Conservation (phyloP, 441 rosid species). For the Capsella rubella region DNA sequence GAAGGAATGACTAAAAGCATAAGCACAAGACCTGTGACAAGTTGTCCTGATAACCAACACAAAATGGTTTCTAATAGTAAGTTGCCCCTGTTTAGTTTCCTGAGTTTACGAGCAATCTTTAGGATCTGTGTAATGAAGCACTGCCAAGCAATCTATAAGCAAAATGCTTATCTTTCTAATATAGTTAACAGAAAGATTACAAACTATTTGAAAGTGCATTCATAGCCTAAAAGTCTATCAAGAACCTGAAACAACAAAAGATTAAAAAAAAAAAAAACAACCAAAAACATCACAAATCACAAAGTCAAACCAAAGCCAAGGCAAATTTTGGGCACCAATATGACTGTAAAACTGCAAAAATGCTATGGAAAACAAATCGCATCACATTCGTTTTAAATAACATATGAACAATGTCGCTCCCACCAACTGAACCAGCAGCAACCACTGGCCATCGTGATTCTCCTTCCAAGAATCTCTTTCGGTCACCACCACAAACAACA, state of each 20-base stretch:
- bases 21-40: slow-evolving; percentile 5
- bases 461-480: slow-evolving; percentile 27
- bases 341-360: not conserved
- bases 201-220: not conserved
- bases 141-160: not conserved
- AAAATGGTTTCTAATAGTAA: not conserved
- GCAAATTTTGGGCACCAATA: slow-evolving; percentile 23
- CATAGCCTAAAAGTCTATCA: not conserved
- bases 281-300: slow-evolving; percentile 26
- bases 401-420: slow-evolving; percentile 55
- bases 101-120: not conserved
- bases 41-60: slow-evolving; percentile 15
- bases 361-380: slow-evolving; percentile 28
- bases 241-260: not conserved
- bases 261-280: not conserved
- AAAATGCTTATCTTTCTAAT: slow-evolving; percentile 3
- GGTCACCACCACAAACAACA: not conserved
- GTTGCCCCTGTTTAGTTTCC: not conserved
- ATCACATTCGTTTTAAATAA: slow-evolving; percentile 49
- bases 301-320: slow-evolving; percentile 32
- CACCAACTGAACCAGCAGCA: slow-evolving; percentile 55
- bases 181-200: not conserved
- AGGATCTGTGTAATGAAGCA: slow-evolving; percentile 7
- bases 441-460: slow-evolving; percentile 51
- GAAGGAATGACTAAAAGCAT: slow-evolving; percentile 5